Evolutionary conservation across 202 grass and related monocot species (phyloP).

Genomic region (Dendrocalamus latiflorus): DNA sequence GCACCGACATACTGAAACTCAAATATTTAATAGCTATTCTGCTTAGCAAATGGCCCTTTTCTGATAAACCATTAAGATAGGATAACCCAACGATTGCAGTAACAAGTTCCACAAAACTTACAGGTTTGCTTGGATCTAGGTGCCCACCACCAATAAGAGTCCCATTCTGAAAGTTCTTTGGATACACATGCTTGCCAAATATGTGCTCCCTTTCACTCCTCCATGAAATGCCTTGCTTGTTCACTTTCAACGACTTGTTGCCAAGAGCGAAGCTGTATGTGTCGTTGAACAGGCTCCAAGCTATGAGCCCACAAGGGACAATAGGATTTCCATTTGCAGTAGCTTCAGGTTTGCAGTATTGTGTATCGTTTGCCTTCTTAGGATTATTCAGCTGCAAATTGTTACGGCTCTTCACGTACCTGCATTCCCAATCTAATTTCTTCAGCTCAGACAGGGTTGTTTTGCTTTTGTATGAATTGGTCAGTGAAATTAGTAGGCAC

Average conservation of each 20-base stretch:
- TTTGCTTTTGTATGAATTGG: not conserved
- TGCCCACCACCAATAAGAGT: too few relatives aligned
- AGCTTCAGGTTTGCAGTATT: slow-evolving; percentile 51
- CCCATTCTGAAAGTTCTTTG: slow-evolving; percentile 69
- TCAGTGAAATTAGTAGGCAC: not conserved
- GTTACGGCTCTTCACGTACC: slow-evolving; percentile 51
- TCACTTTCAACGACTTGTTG: slow-evolving; percentile 32
- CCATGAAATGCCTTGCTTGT: slow-evolving; percentile 55
- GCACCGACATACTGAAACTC: not conserved
- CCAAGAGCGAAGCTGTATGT: slow-evolving; percentile 45
- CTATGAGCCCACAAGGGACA: slow-evolving; percentile 56
- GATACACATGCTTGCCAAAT: slow-evolving; percentile 56
- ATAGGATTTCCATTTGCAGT: slow-evolving; percentile 18
- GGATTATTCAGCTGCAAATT: slow-evolving; percentile 32
- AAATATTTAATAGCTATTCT: not conserved
- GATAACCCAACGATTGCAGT: not conserved
- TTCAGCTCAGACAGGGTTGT: not conserved
- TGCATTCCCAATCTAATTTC: slow-evolving; percentile 1
- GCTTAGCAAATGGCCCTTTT: not conserved
- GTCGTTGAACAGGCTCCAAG: slow-evolving; percentile 80
- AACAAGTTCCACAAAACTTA: not conserved
- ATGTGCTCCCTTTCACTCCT: slow-evolving; percentile 46
- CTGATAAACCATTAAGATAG: not conserved
- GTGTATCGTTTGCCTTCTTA: not conserved
- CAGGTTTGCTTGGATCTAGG: slow-evolving; percentile 46